Base-by-base conservation (phyloP, 345 rosid species). In the Sonneratia alba region DNA sequence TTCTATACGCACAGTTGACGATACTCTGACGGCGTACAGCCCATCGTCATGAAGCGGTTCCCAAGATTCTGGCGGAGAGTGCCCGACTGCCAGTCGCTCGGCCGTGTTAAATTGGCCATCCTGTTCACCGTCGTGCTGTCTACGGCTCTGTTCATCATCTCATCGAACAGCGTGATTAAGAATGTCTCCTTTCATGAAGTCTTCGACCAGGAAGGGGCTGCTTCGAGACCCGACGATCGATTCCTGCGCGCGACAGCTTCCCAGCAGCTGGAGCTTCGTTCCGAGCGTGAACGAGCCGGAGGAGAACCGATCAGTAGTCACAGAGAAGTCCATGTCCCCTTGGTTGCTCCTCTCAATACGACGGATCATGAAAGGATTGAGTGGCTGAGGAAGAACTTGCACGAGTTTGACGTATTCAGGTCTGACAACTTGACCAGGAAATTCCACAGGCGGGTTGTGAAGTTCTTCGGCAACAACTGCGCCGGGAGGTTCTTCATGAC, bases 401-500 rank as follows among this genome's bases (percentile, higher is more conserved):
- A 68, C 0, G 81, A 82, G 0, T 73, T 83, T 40, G 85, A 82
- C 72, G 79, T 88, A 70, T 81, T 93, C 77, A 80, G 70, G 79
- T 83, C 97, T 36, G 78, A 83, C 16, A 69, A 82, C 55, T 19
- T 79, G 61, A 81, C 89, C 34, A 43, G 61, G 79, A 70, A 74
- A 70, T 93, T 91, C 67, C 90, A 87, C 18, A 71, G 79, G 6
- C 83, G 89, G 42, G 83, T 85, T 72, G 49, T 80, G 16, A 70
- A 80, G 22, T 89, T 90, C 77, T 84, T 91, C 51, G 49, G 76
- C 73, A 66, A 78, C 1, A 59, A 70, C 3, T 91, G 97, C n/a
- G 85, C 81, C 27, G 78, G 84, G 64, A 83, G 76, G 72, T 85
- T 90, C 77, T 93, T 85, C 83, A 88, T 89, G 98, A 89, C 90